These are phyloP conservation scores for Boletus semigastroideus DNA, from an alignment of 1,284 basidiomycete species.

Conservation along the genomic window DNA sequence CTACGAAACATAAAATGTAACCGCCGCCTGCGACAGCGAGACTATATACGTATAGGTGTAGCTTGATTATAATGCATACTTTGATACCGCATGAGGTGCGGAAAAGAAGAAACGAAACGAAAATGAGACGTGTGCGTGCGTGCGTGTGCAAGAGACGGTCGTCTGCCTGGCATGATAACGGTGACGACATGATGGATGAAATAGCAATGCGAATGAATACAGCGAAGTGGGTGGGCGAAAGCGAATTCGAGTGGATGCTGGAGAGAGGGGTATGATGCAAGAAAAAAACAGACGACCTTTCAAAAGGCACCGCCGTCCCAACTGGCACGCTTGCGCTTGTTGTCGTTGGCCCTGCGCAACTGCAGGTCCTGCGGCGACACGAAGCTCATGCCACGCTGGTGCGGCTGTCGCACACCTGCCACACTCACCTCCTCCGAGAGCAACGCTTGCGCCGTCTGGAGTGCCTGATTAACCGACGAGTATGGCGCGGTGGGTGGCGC, in stretches of 20 bases:
- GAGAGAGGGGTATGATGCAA: constrained; percentile 5
- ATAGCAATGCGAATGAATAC: constrained; percentile 26
- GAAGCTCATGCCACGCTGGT: constrained; percentile 61
- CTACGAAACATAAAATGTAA: constrained; percentile 10
- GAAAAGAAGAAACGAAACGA: neutral
- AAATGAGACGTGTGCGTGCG: constrained; percentile 10
- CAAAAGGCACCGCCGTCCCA: constrained; percentile 60
- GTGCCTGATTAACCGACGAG: constrained; percentile 32
- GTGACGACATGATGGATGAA: constrained; percentile 15
- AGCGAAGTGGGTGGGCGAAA: constrained; percentile 12
- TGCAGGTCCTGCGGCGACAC: constrained; percentile 69
- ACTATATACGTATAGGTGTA: constrained; percentile 28
- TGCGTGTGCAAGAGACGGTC: constrained; percentile 14
- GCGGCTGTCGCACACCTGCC: constrained; percentile 29
- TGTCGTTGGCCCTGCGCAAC: constrained; percentile 49
- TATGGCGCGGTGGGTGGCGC: constrained; percentile 29
- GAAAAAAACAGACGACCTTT: neutral
- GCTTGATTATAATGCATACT: constrained; percentile 31
- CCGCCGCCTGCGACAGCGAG: constrained; percentile 22
- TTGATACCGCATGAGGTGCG: constrained; percentile 17
- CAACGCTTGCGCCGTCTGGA: constrained; percentile 29
- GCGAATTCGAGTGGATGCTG: constrained; percentile 1
- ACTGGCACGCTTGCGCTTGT: constrained; percentile 72
- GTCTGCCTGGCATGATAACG: constrained; percentile 9
- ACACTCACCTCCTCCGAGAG: constrained; percentile 16